These are phyloP conservation scores for Sugiyamaella castrensis DNA, from an alignment of 1,139 yeast species.

Conservation along the genomic window DNA sequence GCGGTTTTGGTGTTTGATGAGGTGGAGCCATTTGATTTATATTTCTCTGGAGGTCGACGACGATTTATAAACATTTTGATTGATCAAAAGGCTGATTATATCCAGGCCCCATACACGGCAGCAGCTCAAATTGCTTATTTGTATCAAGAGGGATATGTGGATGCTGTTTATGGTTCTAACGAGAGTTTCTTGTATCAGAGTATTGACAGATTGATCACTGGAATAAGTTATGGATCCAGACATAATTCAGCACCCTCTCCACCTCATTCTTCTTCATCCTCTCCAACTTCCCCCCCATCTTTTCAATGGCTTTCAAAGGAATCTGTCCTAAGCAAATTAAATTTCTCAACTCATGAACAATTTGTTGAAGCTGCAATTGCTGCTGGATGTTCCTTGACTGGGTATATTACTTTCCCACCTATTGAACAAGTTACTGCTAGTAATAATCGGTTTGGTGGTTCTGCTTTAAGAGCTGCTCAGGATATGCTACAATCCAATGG, in stretches of 20 bases:
- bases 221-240: constrained; percentile 40
- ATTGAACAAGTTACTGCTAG: constrained; percentile 37
- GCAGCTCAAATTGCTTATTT: constrained; percentile 79
- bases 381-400: constrained; percentile 77
- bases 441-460: constrained; percentile 28
- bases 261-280: constrained; percentile 46
- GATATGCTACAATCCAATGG: constrained; percentile 47
- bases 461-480: constrained; percentile 41
- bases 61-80: constrained; percentile 59
- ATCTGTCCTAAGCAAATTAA: constrained; percentile 58
- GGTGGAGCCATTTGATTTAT: constrained; percentile 22
- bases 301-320: constrained; percentile 61
- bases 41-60: constrained; percentile 32
- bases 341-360: constrained; percentile 53
- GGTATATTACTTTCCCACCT: constrained; percentile 56
- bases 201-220: constrained; percentile 68
- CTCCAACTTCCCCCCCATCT: not conserved
- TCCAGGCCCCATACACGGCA: constrained; percentile 81
- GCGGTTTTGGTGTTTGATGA: constrained; percentile 37
- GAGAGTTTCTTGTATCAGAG: constrained; percentile 63
- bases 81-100: constrained; percentile 56
- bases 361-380: constrained; percentile 71
- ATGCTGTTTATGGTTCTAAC: constrained; percentile 80
- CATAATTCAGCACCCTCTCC: not conserved
- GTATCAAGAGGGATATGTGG: constrained; percentile 52